Evolutionary conservation across 345 rosid genomes (phyloP), one percentile per base, ranked within the genome.

Genomic region (Lumnitzera littorea): DNA sequence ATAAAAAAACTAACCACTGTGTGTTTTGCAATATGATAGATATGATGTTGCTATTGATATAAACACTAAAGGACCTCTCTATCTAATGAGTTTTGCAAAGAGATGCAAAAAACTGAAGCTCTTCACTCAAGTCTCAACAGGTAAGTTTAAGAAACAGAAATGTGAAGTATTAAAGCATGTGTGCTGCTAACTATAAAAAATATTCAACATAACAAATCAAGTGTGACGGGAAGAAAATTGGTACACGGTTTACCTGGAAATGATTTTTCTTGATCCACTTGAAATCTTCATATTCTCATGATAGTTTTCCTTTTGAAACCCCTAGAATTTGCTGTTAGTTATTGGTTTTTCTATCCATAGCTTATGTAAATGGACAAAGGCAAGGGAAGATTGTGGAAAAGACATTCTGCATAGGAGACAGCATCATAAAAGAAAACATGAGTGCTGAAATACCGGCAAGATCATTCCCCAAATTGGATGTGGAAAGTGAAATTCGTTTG

Each of bases 311-410:
- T 41, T 57, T 16, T 48, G 16, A n/a, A 11, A 17, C 60, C 41
- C 46, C 50, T 57, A 6, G 1, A 57, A 57, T 2, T 46, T 16
- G 48, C 3, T 36, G 41, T 25, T 16, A 12, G 48, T 36, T 5
- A 36, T 9, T 36, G 43, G 11, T 41, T 50, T 55, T 23, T 29
- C 15, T 0, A 29, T 62, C n/a, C 72, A 57, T 72, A 89, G 99
- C 96, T 52, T 94, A 94, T 62, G 96, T 86, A 52, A 94, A 90
- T 73, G 99, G 99, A 70, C 91, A 83, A 67, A 94, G 97, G 67
- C 87, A 84, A 73, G 99, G 99, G 61, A 84, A 75, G 66, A 76
- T 90, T 14, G 81, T 80, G 91, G 99, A 94, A 67, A 88, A 82
- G 71, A 77, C 97, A 56, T 90, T 94, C 65, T 55, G 67, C 17